These are phyloP conservation scores for Paraphysoderma sedebokerense DNA, from an alignment of 371 early-diverging fungal species.

Conservation along the genomic window DNA sequence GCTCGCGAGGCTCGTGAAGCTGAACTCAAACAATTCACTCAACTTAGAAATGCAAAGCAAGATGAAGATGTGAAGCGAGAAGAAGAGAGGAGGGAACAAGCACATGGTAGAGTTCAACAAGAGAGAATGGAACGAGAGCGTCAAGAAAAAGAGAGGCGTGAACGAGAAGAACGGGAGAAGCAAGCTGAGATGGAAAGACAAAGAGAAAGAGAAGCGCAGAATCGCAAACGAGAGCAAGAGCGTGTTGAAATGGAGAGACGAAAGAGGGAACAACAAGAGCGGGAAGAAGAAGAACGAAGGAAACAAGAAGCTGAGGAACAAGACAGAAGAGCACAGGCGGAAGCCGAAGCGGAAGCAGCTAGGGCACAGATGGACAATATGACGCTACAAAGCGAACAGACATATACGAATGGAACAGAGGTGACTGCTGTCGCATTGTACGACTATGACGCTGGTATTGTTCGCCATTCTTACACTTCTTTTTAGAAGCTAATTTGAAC, in stretches of 20 bases:
- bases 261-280: slow-evolving; percentile 7
- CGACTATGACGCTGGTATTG: slow-evolving; percentile 43
- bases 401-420: slow-evolving; percentile 11
- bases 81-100: slow-evolving; percentile 10
- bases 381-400: background rate
- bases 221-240: slow-evolving; percentile 4
- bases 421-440: slow-evolving; percentile 48
- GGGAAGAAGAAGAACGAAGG: slow-evolving; percentile 11
- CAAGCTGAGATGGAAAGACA: slow-evolving; percentile 7
- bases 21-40: no score
- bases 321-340: slow-evolving; percentile 22
- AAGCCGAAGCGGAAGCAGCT: slow-evolving; percentile 12
- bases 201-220: slow-evolving; percentile 6
- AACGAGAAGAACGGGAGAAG: slow-evolving; percentile 15
- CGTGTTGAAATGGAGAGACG: slow-evolving; percentile 12
- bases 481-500: background rate
- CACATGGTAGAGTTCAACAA: no score
- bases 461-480: background rate
- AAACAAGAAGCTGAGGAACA: slow-evolving; percentile 16
- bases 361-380: slow-evolving; percentile 2
- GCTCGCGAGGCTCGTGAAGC: slow-evolving; percentile 19
- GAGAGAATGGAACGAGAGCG: slow-evolving; percentile 11
- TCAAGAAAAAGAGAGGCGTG: slow-evolving; percentile 11
- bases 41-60: slow-evolving; percentile 5
- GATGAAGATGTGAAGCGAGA: slow-evolving; percentile 5